Conservation (phyloP, 1,139 yeast genomes). For the Saccharomyces hybrid region DNA sequence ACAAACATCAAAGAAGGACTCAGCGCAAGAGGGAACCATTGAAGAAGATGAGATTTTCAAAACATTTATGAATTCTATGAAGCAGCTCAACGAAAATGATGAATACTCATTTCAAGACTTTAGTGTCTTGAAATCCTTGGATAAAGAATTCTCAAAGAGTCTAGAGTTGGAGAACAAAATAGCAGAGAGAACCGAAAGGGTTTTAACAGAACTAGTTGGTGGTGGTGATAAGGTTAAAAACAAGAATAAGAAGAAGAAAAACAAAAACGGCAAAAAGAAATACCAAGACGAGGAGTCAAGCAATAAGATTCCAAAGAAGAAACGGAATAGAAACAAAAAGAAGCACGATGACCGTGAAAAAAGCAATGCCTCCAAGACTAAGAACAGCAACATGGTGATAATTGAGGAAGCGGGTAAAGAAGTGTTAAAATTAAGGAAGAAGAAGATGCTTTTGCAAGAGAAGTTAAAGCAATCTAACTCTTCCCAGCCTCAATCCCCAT, state of each 20-base stretch:
- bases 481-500: background rate
- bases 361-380: conserved; percentile 1
- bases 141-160: conserved; percentile 21
- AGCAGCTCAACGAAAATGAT: conserved; percentile 14
- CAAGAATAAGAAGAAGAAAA: conserved; percentile 14
- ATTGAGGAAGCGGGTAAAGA: conserved; percentile 31
- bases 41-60: conserved; percentile 23
- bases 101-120: conserved; percentile 22
- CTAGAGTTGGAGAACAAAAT: conserved; percentile 11
- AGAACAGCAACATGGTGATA: conserved; percentile 25
- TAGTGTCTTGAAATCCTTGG: conserved; percentile 24
- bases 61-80: conserved; percentile 23
- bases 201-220: conserved; percentile 22
- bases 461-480: conserved; percentile 2
- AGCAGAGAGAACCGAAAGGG: conserved; percentile 16
- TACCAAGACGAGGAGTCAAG: conserved; percentile 4
- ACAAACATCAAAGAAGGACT: conserved; percentile 7
- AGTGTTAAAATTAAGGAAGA: conserved; percentile 24
- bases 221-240: conserved; percentile 7
- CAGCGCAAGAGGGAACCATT: conserved; percentile 20
- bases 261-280: conserved; percentile 8
- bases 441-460: conserved; percentile 9
- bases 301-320: conserved; percentile 11
- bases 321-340: conserved; percentile 7
- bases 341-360: background rate